Percentiles rank a stretch among this genome's conserved stretches.
These are phyloP conservation scores for Metschnikowia shivogae DNA, from an alignment of 805 yeast species.

Conservation along the genomic window DNA sequence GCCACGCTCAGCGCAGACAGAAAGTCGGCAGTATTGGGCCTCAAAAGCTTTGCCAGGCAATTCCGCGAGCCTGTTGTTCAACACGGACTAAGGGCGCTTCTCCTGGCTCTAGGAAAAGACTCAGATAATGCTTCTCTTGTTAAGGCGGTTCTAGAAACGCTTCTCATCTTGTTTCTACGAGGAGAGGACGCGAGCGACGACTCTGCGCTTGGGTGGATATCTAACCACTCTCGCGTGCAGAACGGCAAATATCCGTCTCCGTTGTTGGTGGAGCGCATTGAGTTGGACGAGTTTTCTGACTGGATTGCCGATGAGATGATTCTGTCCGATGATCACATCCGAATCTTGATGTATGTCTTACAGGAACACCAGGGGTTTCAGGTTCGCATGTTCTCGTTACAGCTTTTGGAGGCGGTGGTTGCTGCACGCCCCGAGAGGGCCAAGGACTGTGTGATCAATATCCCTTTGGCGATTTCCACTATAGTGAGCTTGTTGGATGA, in stretches of 20 bases:
- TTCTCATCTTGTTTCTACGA: conserved; percentile 74
- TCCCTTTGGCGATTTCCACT: conserved; percentile 77
- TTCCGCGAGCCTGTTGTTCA: conserved; percentile 89
- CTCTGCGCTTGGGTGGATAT: conserved; percentile 64
- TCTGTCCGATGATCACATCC: conserved; percentile 39
- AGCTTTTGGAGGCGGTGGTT: conserved; percentile 77
- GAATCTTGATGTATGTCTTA: conserved; percentile 38
- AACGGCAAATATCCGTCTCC: conserved; percentile 82
- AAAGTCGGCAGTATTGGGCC: conserved; percentile 83
- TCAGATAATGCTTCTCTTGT: conserved; percentile 64
- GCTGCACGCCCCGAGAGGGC: conserved; percentile 71
- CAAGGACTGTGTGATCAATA: conserved; percentile 64
- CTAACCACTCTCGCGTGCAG: conserved; percentile 66
- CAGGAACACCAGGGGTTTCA: conserved; percentile 63
- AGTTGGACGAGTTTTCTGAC: conserved; percentile 78
- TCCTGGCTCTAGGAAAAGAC: conserved; percentile 63
- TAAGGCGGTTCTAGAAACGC: conserved; percentile 79
- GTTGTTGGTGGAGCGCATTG: conserved; percentile 48
- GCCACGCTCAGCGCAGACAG: conserved; percentile 80
- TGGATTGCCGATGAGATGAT: conserved; percentile 96
- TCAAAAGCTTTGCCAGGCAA: conserved; percentile 84
- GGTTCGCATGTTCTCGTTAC: conserved; percentile 74
- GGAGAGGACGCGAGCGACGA: conserved; percentile 60
- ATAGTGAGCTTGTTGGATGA: conserved; percentile 53
- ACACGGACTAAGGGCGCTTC: conserved; percentile 71